Percentiles rank a stretch among this genome's conserved stretches.
Conservation (phyloP, 2,329 filamentous ascomycete genomes). For the Curvularia hawaiiensis region DNA sequence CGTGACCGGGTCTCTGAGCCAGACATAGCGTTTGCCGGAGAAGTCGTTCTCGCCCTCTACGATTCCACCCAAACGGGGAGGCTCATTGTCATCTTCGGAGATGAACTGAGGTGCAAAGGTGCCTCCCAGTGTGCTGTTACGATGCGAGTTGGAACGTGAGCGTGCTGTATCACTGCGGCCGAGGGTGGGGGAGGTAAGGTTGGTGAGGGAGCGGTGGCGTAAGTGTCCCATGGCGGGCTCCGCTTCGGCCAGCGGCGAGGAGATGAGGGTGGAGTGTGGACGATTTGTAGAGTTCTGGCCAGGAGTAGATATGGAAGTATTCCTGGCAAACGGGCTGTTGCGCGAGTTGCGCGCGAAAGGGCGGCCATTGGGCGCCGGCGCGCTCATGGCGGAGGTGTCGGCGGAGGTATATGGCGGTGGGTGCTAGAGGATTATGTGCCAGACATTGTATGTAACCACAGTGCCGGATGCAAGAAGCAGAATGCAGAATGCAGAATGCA, state of each 20-base stretch:
- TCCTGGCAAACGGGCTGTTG: constrained; percentile 79
- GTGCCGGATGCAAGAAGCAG: background rate
- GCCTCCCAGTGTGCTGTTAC: constrained; percentile 68
- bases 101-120: constrained; percentile 98
- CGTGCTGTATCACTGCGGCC: constrained; percentile 45
- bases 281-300: constrained; percentile 53
- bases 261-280: constrained; percentile 77
- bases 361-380: constrained; percentile 64
- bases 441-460: constrained; percentile 30
- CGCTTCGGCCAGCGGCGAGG: constrained; percentile 59
- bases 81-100: constrained; percentile 72
- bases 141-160: constrained; percentile 65
- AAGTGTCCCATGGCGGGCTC: constrained; percentile 60
- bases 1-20: constrained; percentile 84
- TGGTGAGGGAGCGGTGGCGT: constrained; percentile 68
- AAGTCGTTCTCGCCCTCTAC: constrained; percentile 96
- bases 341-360: constrained; percentile 67
- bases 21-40: constrained; percentile 97
- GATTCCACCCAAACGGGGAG: constrained; percentile 69
- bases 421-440: constrained; percentile 30
- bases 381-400: constrained; percentile 53
- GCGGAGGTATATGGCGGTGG: constrained; percentile 24
- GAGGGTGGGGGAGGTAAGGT: constrained; percentile 51
- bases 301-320: constrained; percentile 67
- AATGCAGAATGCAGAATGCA: constrained; percentile 8